These are phyloP conservation scores for Serendipita indica DNA, from an alignment of 768 basidiomycete genomes.

Conservation along the genomic window DNA sequence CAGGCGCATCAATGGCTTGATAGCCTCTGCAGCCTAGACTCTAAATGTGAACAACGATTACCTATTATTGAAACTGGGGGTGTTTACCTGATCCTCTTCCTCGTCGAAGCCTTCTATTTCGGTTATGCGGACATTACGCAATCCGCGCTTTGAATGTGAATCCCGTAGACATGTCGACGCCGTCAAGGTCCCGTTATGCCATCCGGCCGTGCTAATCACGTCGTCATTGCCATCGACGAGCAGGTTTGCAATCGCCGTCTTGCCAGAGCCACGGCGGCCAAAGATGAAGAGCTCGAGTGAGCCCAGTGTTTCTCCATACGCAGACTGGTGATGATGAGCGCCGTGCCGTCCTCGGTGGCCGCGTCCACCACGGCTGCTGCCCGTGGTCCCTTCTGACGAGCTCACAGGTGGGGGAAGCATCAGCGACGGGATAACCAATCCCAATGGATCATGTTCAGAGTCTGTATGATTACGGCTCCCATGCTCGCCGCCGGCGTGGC, in stretches of 20 bases:
- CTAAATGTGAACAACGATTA: not conserved
- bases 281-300: not conserved
- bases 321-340: not conserved
- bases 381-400: not conserved
- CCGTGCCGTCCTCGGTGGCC: not conserved
- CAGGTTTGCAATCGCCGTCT: not conserved
- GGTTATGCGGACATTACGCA: not conserved
- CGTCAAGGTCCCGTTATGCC: not conserved
- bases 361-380: not conserved
- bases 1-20: not conserved
- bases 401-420: not conserved
- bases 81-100: not conserved
- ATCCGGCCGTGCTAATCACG: not conserved
- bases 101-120: not conserved
- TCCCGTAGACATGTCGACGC: not conserved
- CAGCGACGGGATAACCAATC: slow-evolving; percentile 2
- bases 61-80: not conserved
- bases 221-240: not conserved
- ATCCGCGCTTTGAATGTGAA: not conserved
- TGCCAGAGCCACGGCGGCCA: not conserved
- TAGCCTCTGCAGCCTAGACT: not conserved
- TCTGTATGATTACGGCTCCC: not conserved
- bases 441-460: not conserved
- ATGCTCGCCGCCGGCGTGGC: not conserved
- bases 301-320: not conserved